Conservation (phyloP, 176 grass and related monocot species). For the Bolboschoenus planiculmis region DNA sequence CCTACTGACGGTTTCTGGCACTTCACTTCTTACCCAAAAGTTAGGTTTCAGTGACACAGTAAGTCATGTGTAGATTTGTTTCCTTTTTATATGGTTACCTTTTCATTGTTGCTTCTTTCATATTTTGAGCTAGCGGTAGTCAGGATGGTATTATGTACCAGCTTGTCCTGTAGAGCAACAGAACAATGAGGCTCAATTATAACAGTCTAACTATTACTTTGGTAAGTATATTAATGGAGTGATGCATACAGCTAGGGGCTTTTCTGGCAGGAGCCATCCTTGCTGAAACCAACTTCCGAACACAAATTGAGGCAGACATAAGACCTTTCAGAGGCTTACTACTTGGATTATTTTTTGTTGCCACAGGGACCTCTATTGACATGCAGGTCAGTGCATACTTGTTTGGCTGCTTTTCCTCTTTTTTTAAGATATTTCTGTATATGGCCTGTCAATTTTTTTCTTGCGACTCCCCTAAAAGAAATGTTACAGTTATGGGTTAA, state of each 20-base stretch:
- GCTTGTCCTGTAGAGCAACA: background rate
- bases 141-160: slow-evolving; percentile 16
- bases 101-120: background rate
- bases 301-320: slow-evolving; percentile 99
- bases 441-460: background rate
- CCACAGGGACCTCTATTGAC: slow-evolving; percentile 96
- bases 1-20: slow-evolving; percentile 84
- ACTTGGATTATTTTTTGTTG: slow-evolving; percentile 95
- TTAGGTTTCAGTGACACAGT: slow-evolving; percentile 98
- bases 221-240: background rate
- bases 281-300: slow-evolving; percentile 97
- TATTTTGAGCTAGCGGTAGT: slow-evolving; percentile 4
- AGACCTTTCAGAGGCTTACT: slow-evolving; percentile 96
- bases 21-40: slow-evolving; percentile 90
- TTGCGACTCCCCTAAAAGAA: background rate
- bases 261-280: slow-evolving; percentile 98
- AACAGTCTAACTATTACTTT: background rate
- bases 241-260: slow-evolving; percentile 67
- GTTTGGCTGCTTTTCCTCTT: background rate
- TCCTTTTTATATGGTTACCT: background rate
- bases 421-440: background rate
- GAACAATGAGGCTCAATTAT: background rate
- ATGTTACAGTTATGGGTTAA: background rate
- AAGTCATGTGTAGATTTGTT: slow-evolving; percentile 25
- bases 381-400: slow-evolving; percentile 50